Base-by-base conservation (phyloP, 805 yeast genomes). In the Pichia sporocuriosa region DNA sequence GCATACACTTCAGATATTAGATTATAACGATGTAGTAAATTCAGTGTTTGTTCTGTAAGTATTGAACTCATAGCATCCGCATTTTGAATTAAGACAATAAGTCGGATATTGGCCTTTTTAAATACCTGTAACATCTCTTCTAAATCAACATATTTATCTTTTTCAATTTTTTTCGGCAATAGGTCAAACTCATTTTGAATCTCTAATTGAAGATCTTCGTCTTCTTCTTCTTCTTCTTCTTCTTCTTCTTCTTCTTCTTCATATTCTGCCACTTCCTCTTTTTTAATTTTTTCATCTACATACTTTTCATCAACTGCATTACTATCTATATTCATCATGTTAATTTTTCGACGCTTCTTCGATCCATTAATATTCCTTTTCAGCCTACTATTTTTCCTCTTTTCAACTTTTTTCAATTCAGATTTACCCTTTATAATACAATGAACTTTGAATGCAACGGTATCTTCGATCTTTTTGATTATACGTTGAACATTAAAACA, bases 11-110 rank as follows among this genome's bases (percentile, higher is more conserved):
- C 23, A 12, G 48, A 31, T 4, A 29, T 30, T 21, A 37, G 37
- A 16, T 46, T 48, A 21, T 42, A 51, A 32, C 45, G 43, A 57
- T 60, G 54, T 4, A 60, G 35, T 2, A 53, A 28, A 26, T 53
- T 48, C 25, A 62, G 40, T 15, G 54, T 33, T 3, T 56, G 52
- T n/a, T 57, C 48, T 24, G 58, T 32, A 10, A 53, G 44, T 6
- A 50, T 32, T 0, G 61, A 49, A 4, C 57, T 57, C 39, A 63
- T 56, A 5, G 64, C 55, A 45, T 63, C 68, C 3, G 65, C 61
- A 50, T 63, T 66, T 40, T 63, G 65, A n/a, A 63, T 47, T 16
- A 63, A 35, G 3, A 63, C 50, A 6, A 57, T 35, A 11, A 63
- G 39, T 20, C 40, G 40, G 25, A 46, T 46, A 3, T 47, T 40